Percentiles rank a stretch among this genome's conserved stretches.
phyloP scores from a whole-genome alignment of 2,329 filamentous ascomycete genomes.

The Basipetospora chlamydospora region DNA sequence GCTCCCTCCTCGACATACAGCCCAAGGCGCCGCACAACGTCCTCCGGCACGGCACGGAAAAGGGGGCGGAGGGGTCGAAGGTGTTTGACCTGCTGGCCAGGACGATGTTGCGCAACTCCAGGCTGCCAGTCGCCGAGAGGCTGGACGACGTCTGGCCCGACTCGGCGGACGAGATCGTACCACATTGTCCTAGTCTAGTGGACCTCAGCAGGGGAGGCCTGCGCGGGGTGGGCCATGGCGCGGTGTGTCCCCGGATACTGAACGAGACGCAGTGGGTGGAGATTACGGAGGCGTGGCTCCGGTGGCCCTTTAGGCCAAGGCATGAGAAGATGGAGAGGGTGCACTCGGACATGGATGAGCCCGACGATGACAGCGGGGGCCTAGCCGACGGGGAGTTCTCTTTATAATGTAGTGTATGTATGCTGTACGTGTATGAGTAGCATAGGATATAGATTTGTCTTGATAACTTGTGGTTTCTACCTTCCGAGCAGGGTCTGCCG shows the following conservation, averaged over 20 bases:
- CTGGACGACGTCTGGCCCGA: constrained; percentile 45
- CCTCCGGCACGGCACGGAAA: constrained; percentile 28
- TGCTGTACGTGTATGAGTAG: not conserved
- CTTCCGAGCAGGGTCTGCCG: too few relatives aligned
- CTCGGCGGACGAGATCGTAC: constrained; percentile 37
- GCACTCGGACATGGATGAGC: constrained; percentile 17
- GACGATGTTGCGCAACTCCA: constrained; percentile 21
- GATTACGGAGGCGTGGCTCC: constrained; percentile 43
- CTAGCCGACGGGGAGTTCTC: constrained; percentile 14
- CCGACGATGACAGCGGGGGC: constrained; percentile 15
- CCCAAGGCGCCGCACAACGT: constrained; percentile 38
- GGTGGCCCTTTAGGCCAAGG: constrained; percentile 49
- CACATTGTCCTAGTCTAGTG: constrained; percentile 30
- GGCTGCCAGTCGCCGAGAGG: constrained; percentile 22
- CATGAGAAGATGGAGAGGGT: constrained; percentile 33
- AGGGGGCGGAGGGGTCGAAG: constrained; percentile 40
- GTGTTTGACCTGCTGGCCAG: constrained; percentile 27
- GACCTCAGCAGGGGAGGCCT: constrained; percentile 34
- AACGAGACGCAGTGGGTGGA: constrained; percentile 41
- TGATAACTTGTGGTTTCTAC: too few relatives aligned
- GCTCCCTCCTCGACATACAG: constrained; percentile 51
- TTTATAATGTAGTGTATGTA: constrained; percentile 6
- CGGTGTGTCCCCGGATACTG: constrained; percentile 32
- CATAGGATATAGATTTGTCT: too few relatives aligned
- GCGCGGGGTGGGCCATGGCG: constrained; percentile 18